Conservation (phyloP, 176 grass and related monocot genomes). For the Dendrocalamus sinicus region DNA sequence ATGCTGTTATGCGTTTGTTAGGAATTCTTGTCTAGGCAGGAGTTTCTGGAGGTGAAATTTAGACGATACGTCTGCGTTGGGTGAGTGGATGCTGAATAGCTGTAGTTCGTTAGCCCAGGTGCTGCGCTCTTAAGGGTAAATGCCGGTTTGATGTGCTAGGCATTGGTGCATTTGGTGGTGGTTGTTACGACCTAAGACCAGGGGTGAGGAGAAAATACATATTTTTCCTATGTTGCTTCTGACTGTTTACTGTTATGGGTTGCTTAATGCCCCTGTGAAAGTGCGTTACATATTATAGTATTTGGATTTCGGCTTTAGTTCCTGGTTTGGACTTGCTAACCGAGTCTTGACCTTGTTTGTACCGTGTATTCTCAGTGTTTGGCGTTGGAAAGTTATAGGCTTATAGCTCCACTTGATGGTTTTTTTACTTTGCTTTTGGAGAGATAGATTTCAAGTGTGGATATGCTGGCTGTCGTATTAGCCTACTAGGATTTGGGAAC, state of each 20-base stretch:
- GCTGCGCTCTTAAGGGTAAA: neutral
- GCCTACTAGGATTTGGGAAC: neutral
- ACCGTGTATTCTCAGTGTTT: neutral
- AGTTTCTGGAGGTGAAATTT: neutral
- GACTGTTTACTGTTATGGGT: neutral
- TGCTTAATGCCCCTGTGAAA: neutral
- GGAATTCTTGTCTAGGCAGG: neutral
- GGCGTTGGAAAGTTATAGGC: neutral
- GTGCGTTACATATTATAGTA: slow-evolving; percentile 10
- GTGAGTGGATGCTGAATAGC: neutral
- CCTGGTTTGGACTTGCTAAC: slow-evolving; percentile 2
- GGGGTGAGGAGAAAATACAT: neutral
- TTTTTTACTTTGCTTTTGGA: neutral
- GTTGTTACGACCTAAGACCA: slow-evolving; percentile 14
- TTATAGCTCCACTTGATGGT: neutral
- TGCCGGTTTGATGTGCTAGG: neutral
- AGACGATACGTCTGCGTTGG: neutral
- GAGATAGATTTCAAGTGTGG: neutral
- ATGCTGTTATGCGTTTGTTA: slow-evolving; percentile 3
- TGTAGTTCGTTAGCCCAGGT: slow-evolving; percentile 25
- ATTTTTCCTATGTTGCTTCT: neutral
- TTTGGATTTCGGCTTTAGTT: neutral
- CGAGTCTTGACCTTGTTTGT: neutral
- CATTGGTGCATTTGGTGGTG: slow-evolving; percentile 1
- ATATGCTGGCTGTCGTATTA: neutral